These are phyloP conservation scores for Gilbertella persicaria DNA, from an alignment of 371 early-diverging fungal genomes.

Conservation along the genomic window DNA sequence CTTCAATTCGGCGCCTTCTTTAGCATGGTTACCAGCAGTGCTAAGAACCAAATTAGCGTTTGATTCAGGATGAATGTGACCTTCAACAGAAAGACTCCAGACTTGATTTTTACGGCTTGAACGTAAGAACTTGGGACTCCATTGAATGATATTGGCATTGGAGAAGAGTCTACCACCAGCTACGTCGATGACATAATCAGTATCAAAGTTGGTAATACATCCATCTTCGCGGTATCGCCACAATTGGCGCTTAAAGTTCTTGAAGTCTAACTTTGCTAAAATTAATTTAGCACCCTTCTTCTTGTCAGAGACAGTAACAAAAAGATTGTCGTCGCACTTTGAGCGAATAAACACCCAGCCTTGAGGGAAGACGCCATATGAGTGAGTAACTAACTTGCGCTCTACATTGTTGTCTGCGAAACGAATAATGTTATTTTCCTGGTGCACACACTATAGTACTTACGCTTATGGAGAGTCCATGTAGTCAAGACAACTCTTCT, in stretches of 20 bases:
- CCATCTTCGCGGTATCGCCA: conserved; percentile 59
- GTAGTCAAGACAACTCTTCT: conserved; percentile 31
- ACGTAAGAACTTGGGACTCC: conserved; percentile 38
- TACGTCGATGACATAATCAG: conserved; percentile 56
- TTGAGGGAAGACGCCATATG: conserved; percentile 48
- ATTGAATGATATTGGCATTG: conserved; percentile 37
- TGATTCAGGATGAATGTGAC: conserved; percentile 45
- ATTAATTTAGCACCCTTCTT: conserved; percentile 41
- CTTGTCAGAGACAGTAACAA: conserved; percentile 29
- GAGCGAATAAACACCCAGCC: conserved; percentile 51
- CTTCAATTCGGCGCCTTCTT: conserved; percentile 30
- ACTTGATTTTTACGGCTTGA: conserved; percentile 46
- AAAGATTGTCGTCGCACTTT: conserved; percentile 32
- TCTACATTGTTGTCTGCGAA: conserved; percentile 19
- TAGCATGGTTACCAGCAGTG: conserved; percentile 16
- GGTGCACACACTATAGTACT: conserved; percentile 5
- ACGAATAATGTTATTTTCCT: background rate
- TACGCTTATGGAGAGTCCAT: conserved; percentile 19
- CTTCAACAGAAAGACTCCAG: conserved; percentile 47
- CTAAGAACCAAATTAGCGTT: conserved; percentile 36
- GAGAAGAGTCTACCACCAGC: conserved; percentile 44
- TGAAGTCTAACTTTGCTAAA: conserved; percentile 33
- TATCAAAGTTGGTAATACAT: conserved; percentile 54
- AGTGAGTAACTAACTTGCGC: conserved; percentile 36
- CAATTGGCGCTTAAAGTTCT: conserved; percentile 48